Percentiles rank a stretch among this genome's conserved stretches.
phyloP scores from a whole-genome alignment of 345 rosid genomes.

The Eucalyptus sideroxylon region DNA sequence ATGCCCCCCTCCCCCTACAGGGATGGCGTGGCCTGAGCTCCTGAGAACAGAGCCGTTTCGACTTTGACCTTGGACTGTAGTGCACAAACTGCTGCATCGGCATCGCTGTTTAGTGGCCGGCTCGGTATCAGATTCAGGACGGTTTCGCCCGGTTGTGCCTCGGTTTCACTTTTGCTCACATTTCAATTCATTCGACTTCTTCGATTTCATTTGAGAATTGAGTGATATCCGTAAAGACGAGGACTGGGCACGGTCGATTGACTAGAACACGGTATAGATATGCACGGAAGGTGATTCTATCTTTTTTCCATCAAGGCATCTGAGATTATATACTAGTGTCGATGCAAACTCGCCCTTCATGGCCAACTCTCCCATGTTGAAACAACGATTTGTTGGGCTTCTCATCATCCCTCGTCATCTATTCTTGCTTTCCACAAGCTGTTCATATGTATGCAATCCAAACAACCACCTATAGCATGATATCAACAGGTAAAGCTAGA shows the following conservation, averaged over 20 bases:
- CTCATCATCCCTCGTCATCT: not conserved
- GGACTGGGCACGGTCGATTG: not conserved
- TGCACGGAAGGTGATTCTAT: not conserved
- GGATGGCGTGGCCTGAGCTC: not conserved
- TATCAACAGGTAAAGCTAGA: not conserved
- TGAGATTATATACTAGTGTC: not conserved
- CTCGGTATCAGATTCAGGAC: not conserved
- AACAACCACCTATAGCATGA: not conserved
- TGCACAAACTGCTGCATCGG: not conserved
- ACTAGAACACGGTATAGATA: not conserved
- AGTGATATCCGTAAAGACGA: not conserved
- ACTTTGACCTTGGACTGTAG: not conserved
- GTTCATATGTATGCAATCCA: not conserved
- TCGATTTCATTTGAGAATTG: not conserved
- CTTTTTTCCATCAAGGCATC: not conserved
- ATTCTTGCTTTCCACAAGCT: not conserved
- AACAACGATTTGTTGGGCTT: not conserved
- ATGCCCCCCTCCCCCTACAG: not conserved
- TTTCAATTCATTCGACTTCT: not conserved
- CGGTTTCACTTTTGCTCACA: not conserved
- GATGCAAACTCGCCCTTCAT: not conserved
- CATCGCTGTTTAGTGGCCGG: not conserved
- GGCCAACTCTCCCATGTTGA: not conserved
- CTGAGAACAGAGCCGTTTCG: not conserved
- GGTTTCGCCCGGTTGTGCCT: not conserved